Evolutionary conservation across 139 green algal genomes (phyloP).

Genomic region (Monoraphidium neglectum): DNA sequence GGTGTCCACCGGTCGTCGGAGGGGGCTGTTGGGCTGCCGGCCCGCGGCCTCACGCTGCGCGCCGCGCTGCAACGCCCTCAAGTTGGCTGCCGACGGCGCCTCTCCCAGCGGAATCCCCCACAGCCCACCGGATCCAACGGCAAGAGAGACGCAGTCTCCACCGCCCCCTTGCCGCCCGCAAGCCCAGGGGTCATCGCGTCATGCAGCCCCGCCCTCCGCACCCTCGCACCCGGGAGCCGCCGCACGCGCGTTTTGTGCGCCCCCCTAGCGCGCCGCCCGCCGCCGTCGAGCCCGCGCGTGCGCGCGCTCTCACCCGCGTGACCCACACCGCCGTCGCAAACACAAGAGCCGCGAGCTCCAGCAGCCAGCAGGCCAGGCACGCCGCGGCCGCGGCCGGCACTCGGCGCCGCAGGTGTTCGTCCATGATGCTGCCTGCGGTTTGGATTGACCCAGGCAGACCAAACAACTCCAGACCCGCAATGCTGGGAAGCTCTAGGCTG

Average conservation of each 20-base stretch:
- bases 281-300: not conserved
- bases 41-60: too few species aligned
- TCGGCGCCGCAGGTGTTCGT: not conserved
- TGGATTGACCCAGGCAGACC: too few species aligned
- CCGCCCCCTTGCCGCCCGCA: not conserved
- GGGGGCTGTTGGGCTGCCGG: too few species aligned
- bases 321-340: not conserved
- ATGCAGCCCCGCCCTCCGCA: not conserved
- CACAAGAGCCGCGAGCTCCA: slow-evolving; percentile 12
- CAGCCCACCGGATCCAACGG: too few species aligned
- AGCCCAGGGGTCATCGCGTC: not conserved
- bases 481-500: not conserved
- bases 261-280: not conserved
- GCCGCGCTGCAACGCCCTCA: too few species aligned
- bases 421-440: slow-evolving; percentile 20
- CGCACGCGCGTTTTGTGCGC: not conserved
- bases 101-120: too few species aligned
- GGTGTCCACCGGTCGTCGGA: too few species aligned
- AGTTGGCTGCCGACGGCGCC: too few species aligned
- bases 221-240: not conserved
- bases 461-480: not conserved
- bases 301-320: not conserved
- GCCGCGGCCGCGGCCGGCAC: slow-evolving; percentile 15
- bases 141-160: not conserved
- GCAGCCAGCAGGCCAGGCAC: slow-evolving; percentile 8